Conservation (phyloP, 2,329 filamentous ascomycete genomes). For the Aspergillus neotritici region DNA sequence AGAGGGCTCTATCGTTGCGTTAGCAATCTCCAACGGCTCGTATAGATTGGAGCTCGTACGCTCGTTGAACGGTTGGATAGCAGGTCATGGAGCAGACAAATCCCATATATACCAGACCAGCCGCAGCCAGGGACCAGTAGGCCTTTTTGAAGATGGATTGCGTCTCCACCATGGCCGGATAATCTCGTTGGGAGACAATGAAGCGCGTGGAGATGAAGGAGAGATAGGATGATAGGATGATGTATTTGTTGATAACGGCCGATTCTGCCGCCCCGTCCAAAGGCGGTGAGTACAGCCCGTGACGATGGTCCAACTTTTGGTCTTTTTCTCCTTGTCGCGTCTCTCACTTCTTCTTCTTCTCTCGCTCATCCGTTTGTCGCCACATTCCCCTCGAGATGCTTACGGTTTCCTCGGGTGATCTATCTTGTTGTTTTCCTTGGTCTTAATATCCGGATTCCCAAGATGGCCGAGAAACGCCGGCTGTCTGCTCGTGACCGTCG, state of each 20-base stretch:
- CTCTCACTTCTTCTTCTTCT: slow-evolving; percentile 11
- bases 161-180: slow-evolving; percentile 32
- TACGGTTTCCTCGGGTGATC: not conserved
- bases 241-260: not conserved
- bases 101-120: slow-evolving; percentile 60
- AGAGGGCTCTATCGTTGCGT: slow-evolving; percentile 59
- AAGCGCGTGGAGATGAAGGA: not conserved
- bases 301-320: not conserved
- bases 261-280: too few species aligned
- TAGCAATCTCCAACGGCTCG: not conserved
- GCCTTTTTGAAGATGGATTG: slow-evolving; percentile 47
- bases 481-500: slow-evolving; percentile 40
- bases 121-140: slow-evolving; percentile 53
- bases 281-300: too few species aligned
- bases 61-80: slow-evolving; percentile 69
- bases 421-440: not conserved
- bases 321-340: slow-evolving; percentile 1
- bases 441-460: slow-evolving; percentile 4
- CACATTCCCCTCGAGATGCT: slow-evolving; percentile 7
- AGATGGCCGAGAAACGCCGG: slow-evolving; percentile 42
- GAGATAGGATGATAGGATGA: not conserved
- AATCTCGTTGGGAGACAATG: not conserved
- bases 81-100: slow-evolving; percentile 61
- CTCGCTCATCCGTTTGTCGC: slow-evolving; percentile 1
- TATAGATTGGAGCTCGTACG: slow-evolving; percentile 51